Evolutionary conservation across 1,139 yeast genomes (phyloP).

Genomic region (Nakaseomyces kungkrabaensis): DNA sequence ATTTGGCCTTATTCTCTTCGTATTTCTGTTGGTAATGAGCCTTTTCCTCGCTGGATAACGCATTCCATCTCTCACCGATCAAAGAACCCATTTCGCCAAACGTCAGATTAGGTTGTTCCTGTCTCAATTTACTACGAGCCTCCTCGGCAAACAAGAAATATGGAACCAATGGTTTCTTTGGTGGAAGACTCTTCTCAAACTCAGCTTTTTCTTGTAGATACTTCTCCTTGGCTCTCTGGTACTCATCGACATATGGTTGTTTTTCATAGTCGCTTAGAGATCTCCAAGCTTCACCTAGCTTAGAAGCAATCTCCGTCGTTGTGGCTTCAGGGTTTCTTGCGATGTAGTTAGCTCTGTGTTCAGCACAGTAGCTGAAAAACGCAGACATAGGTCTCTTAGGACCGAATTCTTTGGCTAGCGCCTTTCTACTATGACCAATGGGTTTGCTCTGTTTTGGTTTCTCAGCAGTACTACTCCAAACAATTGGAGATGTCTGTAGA

Average conservation of each 20-base stretch:
- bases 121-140: slow-evolving; percentile 10
- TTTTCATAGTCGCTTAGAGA: slow-evolving; percentile 18
- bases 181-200: slow-evolving; percentile 16
- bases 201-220: slow-evolving; percentile 7
- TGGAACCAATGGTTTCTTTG: slow-evolving; percentile 24
- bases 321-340: background rate
- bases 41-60: background rate
- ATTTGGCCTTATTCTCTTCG: background rate
- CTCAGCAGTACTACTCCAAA: slow-evolving; percentile 2
- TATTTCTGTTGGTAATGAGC: background rate
- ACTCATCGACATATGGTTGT: slow-evolving; percentile 10
- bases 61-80: slow-evolving; percentile 19
- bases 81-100: slow-evolving; percentile 15
- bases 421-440: slow-evolving; percentile 6
- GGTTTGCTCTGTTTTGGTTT: slow-evolving; percentile 4
- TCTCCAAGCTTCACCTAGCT: slow-evolving; percentile 21
- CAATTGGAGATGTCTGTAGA: slow-evolving; percentile 2
- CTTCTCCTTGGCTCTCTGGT: slow-evolving; percentile 6
- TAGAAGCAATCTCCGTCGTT: slow-evolving; percentile 11
- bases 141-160: slow-evolving; percentile 17
- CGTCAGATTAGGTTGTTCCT: slow-evolving; percentile 15
- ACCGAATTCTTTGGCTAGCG: slow-evolving; percentile 14
- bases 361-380: background rate
- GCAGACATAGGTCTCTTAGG: slow-evolving; percentile 27
- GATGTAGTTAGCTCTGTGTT: background rate